Conservation (phyloP, 345 rosid species). For the Draba incana region DNA sequence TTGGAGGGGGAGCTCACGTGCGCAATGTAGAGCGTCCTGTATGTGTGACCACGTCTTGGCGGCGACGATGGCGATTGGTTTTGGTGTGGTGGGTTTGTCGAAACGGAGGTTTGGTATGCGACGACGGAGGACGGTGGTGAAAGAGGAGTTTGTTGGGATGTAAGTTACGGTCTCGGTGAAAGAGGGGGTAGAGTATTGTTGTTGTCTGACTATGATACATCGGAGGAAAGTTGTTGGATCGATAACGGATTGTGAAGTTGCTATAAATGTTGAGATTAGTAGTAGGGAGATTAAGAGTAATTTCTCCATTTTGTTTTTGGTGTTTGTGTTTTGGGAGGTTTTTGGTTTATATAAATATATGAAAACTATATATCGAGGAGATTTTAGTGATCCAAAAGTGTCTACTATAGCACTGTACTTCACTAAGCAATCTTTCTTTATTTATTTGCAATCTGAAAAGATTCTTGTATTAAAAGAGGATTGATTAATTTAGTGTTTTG, state of each 20-base stretch:
- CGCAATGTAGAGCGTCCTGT: constrained; percentile 44
- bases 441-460: too few relatives aligned
- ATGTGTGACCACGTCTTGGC: constrained; percentile 44
- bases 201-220: constrained; percentile 17
- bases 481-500: too few relatives aligned
- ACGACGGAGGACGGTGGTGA: constrained; percentile 37
- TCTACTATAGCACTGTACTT: too few relatives aligned
- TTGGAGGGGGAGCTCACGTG: constrained; percentile 40
- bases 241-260: constrained; percentile 33
- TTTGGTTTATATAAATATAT: constrained; percentile 3
- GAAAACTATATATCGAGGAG: too few relatives aligned
- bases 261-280: constrained; percentile 1
- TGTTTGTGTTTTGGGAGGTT: neutral
- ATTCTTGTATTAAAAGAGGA: too few relatives aligned
- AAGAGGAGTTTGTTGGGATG: constrained; percentile 43
- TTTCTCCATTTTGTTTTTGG: neutral
- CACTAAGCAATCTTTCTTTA: too few relatives aligned
- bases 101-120: constrained; percentile 51
- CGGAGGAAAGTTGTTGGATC: constrained; percentile 17
- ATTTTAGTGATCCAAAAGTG: too few relatives aligned
- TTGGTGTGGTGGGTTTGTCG: constrained; percentile 44
- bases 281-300: constrained; percentile 5
- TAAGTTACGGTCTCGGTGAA: neutral
- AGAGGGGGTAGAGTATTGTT: too few relatives aligned
- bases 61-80: constrained; percentile 46